These are phyloP conservation scores for Termitomyces sp. DNA, from an alignment of 768 basidiomycete species.

Conservation along the genomic window DNA sequence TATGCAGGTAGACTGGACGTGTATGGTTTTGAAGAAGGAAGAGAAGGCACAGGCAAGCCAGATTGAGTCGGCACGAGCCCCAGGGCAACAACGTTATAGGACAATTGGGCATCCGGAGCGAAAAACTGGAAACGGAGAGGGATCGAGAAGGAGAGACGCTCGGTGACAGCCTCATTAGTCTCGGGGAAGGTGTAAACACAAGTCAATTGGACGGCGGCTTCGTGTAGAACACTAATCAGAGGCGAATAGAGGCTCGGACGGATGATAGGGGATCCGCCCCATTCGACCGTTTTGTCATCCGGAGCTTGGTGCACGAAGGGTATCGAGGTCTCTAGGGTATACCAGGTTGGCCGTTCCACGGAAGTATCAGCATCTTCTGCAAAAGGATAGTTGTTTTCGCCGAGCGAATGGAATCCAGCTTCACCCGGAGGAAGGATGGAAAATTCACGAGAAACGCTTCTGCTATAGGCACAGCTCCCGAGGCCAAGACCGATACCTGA, in stretches of 20 bases:
- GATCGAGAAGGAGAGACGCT: slow-evolving; percentile 40
- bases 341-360: slow-evolving; percentile 43
- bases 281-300: slow-evolving; percentile 28
- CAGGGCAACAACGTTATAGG: slow-evolving; percentile 11
- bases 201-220: slow-evolving; percentile 47
- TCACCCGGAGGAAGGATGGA: slow-evolving; percentile 48
- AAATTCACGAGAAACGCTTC: slow-evolving; percentile 32
- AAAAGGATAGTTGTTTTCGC: slow-evolving; percentile 50
- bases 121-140: slow-evolving; percentile 49
- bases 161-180: slow-evolving; percentile 25
- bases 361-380: slow-evolving; percentile 28
- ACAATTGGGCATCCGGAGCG: slow-evolving; percentile 27
- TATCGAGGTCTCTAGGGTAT: slow-evolving; percentile 53
- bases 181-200: slow-evolving; percentile 52
- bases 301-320: slow-evolving; percentile 35
- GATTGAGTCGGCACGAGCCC: not conserved
- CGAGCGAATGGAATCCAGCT: slow-evolving; percentile 44
- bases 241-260: slow-evolving; percentile 51
- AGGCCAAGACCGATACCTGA: slow-evolving; percentile 36
- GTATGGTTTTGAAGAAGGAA: slow-evolving; percentile 17
- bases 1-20: slow-evolving; percentile 59
- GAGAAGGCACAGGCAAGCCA: slow-evolving; percentile 9
- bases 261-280: slow-evolving; percentile 35
- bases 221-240: slow-evolving; percentile 54
- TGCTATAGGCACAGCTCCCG: slow-evolving; percentile 9